These are phyloP conservation scores for Eutrema heterophyllum DNA, from an alignment of 345 rosid species.

Conservation along the genomic window DNA sequence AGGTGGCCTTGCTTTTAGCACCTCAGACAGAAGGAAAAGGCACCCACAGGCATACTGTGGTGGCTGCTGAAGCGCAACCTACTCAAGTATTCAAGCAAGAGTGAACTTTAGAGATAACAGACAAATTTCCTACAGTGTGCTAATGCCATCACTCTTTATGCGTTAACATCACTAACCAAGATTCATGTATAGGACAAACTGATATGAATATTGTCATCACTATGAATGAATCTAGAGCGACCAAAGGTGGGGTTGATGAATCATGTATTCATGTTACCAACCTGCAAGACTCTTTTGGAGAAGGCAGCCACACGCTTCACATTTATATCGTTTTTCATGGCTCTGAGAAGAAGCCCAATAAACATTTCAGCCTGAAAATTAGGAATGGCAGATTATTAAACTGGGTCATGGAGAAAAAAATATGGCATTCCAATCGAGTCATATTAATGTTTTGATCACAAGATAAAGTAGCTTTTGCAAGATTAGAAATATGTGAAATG, in stretches of 20 bases:
- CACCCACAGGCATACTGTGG: conserved; percentile 93
- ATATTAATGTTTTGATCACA: not conserved
- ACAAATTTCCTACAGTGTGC: not conserved
- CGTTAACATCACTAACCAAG: not conserved
- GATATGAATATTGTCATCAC: not conserved
- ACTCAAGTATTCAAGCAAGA: conserved; percentile 27
- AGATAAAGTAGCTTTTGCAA: not conserved
- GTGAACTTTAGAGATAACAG: conserved; percentile 4
- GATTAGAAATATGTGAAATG: not conserved
- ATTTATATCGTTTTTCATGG: conserved; percentile 87
- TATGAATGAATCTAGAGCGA: conserved; percentile 13
- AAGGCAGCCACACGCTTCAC: conserved; percentile 87
- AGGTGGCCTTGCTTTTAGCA: conserved; percentile 82
- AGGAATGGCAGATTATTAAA: not conserved
- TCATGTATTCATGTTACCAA: conserved; percentile 23
- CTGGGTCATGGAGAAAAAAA: conserved; percentile 1
- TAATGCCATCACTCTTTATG: not conserved
- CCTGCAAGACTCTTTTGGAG: conserved; percentile 91
- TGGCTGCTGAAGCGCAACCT: conserved; percentile 96
- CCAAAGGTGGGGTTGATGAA: not conserved
- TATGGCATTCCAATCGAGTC: not conserved
- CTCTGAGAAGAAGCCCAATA: conserved; percentile 84
- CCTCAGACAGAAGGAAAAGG: conserved; percentile 91
- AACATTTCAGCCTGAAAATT: conserved; percentile 82
- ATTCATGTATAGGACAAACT: not conserved